A percentile compares a stretch with the other conserved stretches of the same genome.
These are phyloP conservation scores for Cladophialophora exuberans DNA, from an alignment of 2,329 filamentous ascomycete species.

Conservation along the genomic window DNA sequence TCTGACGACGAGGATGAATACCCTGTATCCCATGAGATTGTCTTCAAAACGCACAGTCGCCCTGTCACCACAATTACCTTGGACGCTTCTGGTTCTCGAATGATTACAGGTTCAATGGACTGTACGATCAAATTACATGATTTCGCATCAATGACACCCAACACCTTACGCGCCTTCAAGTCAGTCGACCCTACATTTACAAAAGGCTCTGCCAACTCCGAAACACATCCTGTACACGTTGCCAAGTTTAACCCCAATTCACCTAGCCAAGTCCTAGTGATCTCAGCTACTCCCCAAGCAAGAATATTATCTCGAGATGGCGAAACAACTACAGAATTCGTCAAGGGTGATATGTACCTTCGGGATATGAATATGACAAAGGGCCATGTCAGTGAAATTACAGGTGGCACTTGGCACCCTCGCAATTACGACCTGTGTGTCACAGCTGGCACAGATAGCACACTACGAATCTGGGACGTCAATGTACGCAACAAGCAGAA, in stretches of 20 bases:
- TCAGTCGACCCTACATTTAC: slow-evolving; percentile 82
- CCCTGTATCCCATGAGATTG: slow-evolving; percentile 88
- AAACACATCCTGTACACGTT: slow-evolving; percentile 86
- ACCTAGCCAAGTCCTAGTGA: slow-evolving; percentile 78
- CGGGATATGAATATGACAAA: slow-evolving; percentile 98
- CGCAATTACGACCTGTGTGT: slow-evolving; percentile 81
- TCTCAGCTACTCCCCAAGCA: slow-evolving; percentile 87
- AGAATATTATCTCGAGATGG: slow-evolving; percentile 90
- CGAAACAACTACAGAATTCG: slow-evolving; percentile 81
- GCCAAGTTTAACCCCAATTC: slow-evolving; percentile 83
- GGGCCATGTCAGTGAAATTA: slow-evolving; percentile 90
- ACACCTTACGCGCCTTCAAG: slow-evolving; percentile 90
- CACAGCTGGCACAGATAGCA: slow-evolving; percentile 93
- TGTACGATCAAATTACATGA: slow-evolving; percentile 92
- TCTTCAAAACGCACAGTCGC: slow-evolving; percentile 89
- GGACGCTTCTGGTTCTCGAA: slow-evolving; percentile 79
- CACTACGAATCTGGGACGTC: slow-evolving; percentile 93
- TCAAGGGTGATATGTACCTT: slow-evolving; percentile 98
- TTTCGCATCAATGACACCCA: slow-evolving; percentile 92
- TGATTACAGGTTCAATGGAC: slow-evolving; percentile 90
- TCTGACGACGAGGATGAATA: slow-evolving; percentile 79
- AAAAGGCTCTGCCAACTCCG: slow-evolving; percentile 70
- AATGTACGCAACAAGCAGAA: slow-evolving; percentile 89
- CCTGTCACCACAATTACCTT: slow-evolving; percentile 82
- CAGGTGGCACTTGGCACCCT: slow-evolving; percentile 88